Evolutionary conservation across 106 monocot genomes (phyloP).

Genomic region (Alisma plantagoaquatica): DNA sequence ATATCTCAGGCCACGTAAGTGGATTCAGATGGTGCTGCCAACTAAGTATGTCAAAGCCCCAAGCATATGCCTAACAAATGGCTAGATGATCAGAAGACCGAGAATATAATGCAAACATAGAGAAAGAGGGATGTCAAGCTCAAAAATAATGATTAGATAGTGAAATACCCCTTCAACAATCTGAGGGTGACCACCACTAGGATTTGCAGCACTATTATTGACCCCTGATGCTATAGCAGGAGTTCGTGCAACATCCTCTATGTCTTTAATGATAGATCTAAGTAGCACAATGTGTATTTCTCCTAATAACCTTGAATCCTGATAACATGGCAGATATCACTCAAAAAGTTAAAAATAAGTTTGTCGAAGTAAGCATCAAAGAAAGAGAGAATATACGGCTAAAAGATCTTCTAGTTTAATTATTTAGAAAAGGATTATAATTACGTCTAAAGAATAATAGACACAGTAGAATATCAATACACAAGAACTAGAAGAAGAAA

Average conservation of each 20-base stretch:
- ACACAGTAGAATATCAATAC: no score
- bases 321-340: conserved; percentile 1
- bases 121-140: no score
- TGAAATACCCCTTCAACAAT: conserved; percentile 81
- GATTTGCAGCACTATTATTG: conserved; percentile 67
- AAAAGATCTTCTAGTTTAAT: no score
- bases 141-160: neutral
- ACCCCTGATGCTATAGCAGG: conserved; percentile 49
- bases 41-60: conserved; percentile 87
- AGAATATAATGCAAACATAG: conserved; percentile 3
- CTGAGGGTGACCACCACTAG: conserved; percentile 88
- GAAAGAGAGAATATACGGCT: no score
- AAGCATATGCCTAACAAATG: conserved; percentile 68
- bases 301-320: conserved; percentile 90
- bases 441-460: no score
- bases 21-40: conserved; percentile 87
- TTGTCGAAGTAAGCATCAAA: no score
- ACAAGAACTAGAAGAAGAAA: no score
- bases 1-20: conserved; percentile 90
- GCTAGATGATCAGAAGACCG: conserved; percentile 4
- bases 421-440: no score
- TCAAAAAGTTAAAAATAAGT: no score
- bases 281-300: conserved; percentile 76
- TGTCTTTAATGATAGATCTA: conserved; percentile 85
- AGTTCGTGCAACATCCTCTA: conserved; percentile 89